Evolutionary conservation across 2,329 filamentous ascomycete genomes (phyloP), one percentile per base, ranked within the genome.

Genomic region (Tolypocladium guangdongense): DNA sequence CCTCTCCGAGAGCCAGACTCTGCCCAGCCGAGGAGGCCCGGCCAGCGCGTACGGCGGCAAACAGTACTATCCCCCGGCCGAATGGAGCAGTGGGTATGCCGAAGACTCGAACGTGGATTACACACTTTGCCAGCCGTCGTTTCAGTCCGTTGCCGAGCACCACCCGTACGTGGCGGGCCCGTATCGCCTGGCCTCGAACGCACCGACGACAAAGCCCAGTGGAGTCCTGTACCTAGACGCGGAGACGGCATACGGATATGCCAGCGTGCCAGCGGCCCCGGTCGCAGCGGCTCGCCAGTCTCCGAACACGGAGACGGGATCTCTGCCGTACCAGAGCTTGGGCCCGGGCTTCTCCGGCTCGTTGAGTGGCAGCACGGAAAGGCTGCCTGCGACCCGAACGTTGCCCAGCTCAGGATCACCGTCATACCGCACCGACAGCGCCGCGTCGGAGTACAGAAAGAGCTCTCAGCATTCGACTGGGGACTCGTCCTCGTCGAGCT

Each of bases 161-260:
- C 49, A 48, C 32, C 58, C 37, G 41, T 67, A 66, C 53, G 54
- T 60, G 48, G 59, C 68, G 50, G 58, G 57, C 27, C 49, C 52
- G 5, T 64, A 64, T 50, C 61, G 66, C n/a, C 54, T 66, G 47
- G 46, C 54, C 4, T 51, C 57, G n/a, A 52, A 52, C 37, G n/a
- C 49, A 22, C n/a, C 56, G 24, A 39, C 53, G 1, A 37, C 52
- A 10, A 65, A 63, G 46, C 50, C 57, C 36, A 56, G 45, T 46
- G 51, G 52, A 24, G 35, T 55, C 27, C 36, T 66, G 37, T 68
- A 64, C 36, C 54, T 64, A 18, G 64, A 66, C 24, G 48, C 62
- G 35, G 63, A 66, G 24, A 52, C 58, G 12, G 56, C 53, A 39
- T 68, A 66, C 41, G 56, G 58, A 37, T 69, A 65, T 50, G 53